Evolutionary conservation across 768 basidiomycete species (phyloP), one percentile per base, ranked within the genome.

Genomic region (Fibroporia radiculosa): DNA sequence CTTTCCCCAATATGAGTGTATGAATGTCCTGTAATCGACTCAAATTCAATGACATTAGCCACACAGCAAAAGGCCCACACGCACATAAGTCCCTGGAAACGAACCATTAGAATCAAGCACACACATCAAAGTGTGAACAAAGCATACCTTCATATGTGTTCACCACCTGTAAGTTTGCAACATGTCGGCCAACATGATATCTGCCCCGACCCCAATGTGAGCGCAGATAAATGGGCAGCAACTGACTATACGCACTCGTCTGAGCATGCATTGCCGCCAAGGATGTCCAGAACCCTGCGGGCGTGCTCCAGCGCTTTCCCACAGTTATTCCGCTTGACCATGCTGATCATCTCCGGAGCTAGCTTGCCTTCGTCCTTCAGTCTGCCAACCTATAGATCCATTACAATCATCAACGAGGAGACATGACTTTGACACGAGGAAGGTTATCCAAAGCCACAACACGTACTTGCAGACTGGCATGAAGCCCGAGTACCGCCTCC

Each of bases 241-340:
- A 29, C 11, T 18, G n/a, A 6, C n/a, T 13, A 16, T 26, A 70
- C 83, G 57, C 54, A 95, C 88, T 98, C 95, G 56, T 97, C 93
- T 24, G 88, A 73, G 42, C 80, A 82, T 3, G 92, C 93, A 64
- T 98, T 98, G 2, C 95, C 95, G 22, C 95, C 95, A 35, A 98
- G 69, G 28, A 96, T 84, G 57, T 97, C 95, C 56, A 97, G 64
- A 34, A 98, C 69, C 45, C 77, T 67, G 25, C 95, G 72, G 3
- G 88, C 68, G 50, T 96, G 89, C 53, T 84, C 70, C 41, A 97
- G 68, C 1, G 95, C 93, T 67, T 93, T 93, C 12, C 90, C 90
- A 55, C 91, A 93, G 56, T 97, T 97, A 58, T 98, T 98, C 53
- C 89, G 76, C 73, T 98, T 98, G 48, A 97, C 73, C 58, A 97